These are phyloP conservation scores for Euphorbia celastroides DNA, from an alignment of 441 rosid species.

Conservation along the genomic window DNA sequence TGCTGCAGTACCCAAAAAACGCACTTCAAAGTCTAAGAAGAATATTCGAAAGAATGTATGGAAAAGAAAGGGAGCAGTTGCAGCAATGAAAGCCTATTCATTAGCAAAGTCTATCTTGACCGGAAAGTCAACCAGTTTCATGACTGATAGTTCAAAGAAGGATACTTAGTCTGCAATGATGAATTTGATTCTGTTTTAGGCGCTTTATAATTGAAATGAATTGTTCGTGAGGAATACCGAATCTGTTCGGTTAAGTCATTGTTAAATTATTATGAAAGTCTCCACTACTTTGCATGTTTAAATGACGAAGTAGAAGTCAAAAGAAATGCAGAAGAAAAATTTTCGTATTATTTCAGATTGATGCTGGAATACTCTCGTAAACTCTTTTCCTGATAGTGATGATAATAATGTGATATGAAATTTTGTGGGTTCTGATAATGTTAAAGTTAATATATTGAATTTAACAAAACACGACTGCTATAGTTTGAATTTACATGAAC, in stretches of 20 bases:
- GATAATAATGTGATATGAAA: too few relatives aligned
- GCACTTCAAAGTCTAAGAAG: background rate
- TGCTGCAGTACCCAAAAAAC: background rate
- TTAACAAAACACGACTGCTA: background rate
- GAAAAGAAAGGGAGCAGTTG: background rate
- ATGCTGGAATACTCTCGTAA: background rate
- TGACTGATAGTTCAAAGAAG: background rate
- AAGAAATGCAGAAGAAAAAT: background rate
- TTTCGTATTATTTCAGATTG: background rate
- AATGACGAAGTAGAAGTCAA: too few relatives aligned
- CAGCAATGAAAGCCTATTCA: constrained; percentile 3
- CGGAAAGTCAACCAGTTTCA: background rate
- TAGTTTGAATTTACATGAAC: too few relatives aligned
- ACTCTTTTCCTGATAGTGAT: background rate
- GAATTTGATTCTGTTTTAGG: too few relatives aligned
- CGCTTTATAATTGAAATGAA: too few relatives aligned
- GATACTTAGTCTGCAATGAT: background rate
- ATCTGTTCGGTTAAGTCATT: too few relatives aligned
- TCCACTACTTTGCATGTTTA: background rate
- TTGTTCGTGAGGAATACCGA: too few relatives aligned
- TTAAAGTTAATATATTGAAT: background rate
- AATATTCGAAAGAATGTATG: background rate
- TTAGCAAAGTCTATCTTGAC: constrained; percentile 2
- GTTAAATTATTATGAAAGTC: background rate
- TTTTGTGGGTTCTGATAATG: background rate